Base-by-base conservation (phyloP, 2,329 filamentous ascomycete species). In the Dothistroma septosporum region DNA sequence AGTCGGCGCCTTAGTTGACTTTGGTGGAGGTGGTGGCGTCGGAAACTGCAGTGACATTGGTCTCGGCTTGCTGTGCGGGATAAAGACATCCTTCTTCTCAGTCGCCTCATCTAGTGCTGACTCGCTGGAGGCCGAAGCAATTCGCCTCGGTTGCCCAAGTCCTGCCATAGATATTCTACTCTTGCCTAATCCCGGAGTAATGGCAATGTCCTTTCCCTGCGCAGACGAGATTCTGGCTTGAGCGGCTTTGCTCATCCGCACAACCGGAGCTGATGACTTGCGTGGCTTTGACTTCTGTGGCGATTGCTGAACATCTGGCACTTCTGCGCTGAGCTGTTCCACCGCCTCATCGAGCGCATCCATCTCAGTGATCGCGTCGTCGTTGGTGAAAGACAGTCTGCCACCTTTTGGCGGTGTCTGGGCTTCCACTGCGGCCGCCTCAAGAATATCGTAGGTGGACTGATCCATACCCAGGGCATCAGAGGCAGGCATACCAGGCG, bases 341-440 rank as follows among this genome's bases (percentile, higher is more conserved):
- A 83, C 74, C 8, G 78, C 80, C 58, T 83, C 80, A 59, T 83
- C 80, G 8, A 82, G 74, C 2, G 76, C 77, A 64, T 83, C 81
- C 37, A 82, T 74, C 4, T 79, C 81, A 57, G 78, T 76, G 32
- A 83, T 78, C 2, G 80, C 79, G 60, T 80, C 76, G 63, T 81
- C 77, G 31, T 75, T 68, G 8, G 71, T 72, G 67, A 53, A 53
- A 31, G 54, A 62, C 4, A 28, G 24, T 37, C 44, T 60, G 19
- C n/a, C 44, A 4, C 57, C 60, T 33, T 21, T 55, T 32, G 61
- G 59, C 33, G 68, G 60, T 22, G 59, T 66, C 5, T 58, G 59
- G 9, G 63, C 64, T 28, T 66, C 53, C 19, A 69, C 62, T 16
- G 61, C 68, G 12, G 70, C 69, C 5, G 61, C 60, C 59, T 72